These are phyloP conservation scores for Aspergillus terreus DNA, from an alignment of 2,329 filamentous ascomycete species.

Conservation along the genomic window DNA sequence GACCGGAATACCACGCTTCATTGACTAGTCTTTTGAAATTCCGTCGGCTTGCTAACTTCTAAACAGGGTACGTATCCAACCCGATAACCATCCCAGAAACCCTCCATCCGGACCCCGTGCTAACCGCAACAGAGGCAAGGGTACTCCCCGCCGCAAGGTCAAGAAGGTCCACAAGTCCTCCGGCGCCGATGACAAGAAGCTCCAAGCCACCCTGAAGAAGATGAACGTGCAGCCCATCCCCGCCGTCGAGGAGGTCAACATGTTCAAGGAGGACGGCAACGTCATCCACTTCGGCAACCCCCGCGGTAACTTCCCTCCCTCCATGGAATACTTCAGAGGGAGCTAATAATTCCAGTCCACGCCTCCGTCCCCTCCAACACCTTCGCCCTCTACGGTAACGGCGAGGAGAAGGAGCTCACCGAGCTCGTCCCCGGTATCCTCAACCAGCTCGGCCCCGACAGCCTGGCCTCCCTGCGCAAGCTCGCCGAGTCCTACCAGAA, in stretches of 20 bases:
- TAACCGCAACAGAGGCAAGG: conserved; percentile 71
- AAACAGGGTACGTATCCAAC: not conserved
- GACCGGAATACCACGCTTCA: no score
- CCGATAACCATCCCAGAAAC: not conserved
- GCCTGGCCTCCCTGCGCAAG: conserved; percentile 94
- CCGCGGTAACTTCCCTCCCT: conserved; percentile 71
- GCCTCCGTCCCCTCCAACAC: conserved; percentile 97
- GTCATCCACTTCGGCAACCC: conserved; percentile 98
- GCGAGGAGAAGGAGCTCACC: conserved; percentile 99
- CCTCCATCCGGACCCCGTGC: not conserved
- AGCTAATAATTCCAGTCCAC: conserved; percentile 63
- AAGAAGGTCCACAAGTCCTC: conserved; percentile 95
- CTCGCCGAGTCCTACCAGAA: conserved; percentile 99
- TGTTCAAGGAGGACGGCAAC: conserved; percentile 99
- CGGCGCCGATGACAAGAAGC: conserved; percentile 98
- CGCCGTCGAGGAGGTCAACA: conserved; percentile 99
- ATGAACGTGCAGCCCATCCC: conserved; percentile 99
- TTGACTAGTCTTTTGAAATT: not conserved
- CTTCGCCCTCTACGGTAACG: conserved; percentile 98
- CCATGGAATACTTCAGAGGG: not conserved
- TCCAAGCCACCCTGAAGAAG: conserved; percentile 96
- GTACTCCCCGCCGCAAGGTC: conserved; percentile 93
- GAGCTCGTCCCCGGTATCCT: conserved; percentile 99
- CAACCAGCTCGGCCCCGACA: conserved; percentile 98
- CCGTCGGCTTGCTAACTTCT: no score